Base-by-base conservation (phyloP, 2,329 filamentous ascomycete genomes). In the Fusarium anthophilum region DNA sequence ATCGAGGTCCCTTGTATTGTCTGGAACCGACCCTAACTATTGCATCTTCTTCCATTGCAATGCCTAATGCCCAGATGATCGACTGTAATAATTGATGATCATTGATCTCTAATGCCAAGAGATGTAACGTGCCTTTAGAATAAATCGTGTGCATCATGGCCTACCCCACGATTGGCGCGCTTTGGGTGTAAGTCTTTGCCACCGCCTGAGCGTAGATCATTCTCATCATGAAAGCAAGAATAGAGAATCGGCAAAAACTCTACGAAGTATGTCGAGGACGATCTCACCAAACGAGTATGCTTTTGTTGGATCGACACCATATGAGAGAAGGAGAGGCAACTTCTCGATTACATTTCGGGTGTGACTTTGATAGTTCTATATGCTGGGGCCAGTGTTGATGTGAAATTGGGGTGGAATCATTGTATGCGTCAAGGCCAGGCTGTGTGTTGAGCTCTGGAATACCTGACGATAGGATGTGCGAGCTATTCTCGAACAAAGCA, bases 121-220 rank as follows among this genome's bases (percentile, higher is more conserved):
- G 32, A 63, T 50, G 32, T 30, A 69, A 69, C 56, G 35, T 55
- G 56, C 26, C 47, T 56, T 44, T 69, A 28, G 11, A 63, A n/a
- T 4, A 26, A 53, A 26, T 15, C 38, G 18, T 54, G 66, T 28
- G 30, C 30, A 24, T 35, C 4, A 39, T 56, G 18, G 24, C 28
- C 35, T 28, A 53, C 28, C 32, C 39, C 32, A 41, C 28, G n/a
- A 69, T 69, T 69, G 66, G 66, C 18, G 43, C 43, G 43, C 64
- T 69, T 69, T 63, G 24, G 4, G 14, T 32, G 11, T 41, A 24
- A 39, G 22, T 28, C n/a, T 35, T 69, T 32, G 64, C 64, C 66
- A 63, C 64, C 30, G 13, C 47, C 50, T 41, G 22, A 35, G 48
- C 30, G 56, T 12, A 51, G 43, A 63, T 56, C 43, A 37, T 44